These are phyloP conservation scores for Ceratopteris richardii DNA, from an alignment of 75 land plant species.

Conservation along the genomic window DNA sequence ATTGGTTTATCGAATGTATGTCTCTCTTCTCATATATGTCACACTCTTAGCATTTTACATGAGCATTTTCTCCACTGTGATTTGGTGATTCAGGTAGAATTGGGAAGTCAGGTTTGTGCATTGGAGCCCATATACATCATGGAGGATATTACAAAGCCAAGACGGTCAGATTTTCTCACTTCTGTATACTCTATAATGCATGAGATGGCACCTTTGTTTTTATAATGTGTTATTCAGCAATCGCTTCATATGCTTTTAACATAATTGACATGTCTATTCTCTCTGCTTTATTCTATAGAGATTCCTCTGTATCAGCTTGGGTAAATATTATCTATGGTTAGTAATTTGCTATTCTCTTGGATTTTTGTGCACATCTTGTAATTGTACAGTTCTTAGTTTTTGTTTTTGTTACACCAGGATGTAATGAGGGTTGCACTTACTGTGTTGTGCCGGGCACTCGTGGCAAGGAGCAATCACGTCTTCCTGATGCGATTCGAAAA, in stretches of 20 bases:
- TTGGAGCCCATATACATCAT: not conserved
- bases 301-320: not conserved
- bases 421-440: slow-evolving; percentile 8
- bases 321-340: slow-evolving; percentile 8
- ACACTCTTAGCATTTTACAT: too few relatives aligned
- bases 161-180: not conserved
- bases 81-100: slow-evolving; percentile 1
- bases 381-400: not conserved
- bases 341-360: not conserved
- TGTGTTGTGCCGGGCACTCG: slow-evolving; percentile 9
- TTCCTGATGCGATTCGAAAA: slow-evolving; percentile 1
- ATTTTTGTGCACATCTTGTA: not conserved
- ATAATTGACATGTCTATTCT: not conserved
- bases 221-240: too few relatives aligned
- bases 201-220: too few relatives aligned
- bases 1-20: too few relatives aligned
- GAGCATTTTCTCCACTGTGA: too few relatives aligned
- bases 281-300: not conserved
- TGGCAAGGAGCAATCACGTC: slow-evolving; percentile 8
- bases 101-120: slow-evolving; percentile 6
- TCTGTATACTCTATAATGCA: not conserved
- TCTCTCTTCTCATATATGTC: too few relatives aligned
- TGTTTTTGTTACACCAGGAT: not conserved
- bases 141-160: slow-evolving; percentile 2
- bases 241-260: not conserved